Conservation (phyloP, 306 rosid genomes). For the Medicago arabica region DNA sequence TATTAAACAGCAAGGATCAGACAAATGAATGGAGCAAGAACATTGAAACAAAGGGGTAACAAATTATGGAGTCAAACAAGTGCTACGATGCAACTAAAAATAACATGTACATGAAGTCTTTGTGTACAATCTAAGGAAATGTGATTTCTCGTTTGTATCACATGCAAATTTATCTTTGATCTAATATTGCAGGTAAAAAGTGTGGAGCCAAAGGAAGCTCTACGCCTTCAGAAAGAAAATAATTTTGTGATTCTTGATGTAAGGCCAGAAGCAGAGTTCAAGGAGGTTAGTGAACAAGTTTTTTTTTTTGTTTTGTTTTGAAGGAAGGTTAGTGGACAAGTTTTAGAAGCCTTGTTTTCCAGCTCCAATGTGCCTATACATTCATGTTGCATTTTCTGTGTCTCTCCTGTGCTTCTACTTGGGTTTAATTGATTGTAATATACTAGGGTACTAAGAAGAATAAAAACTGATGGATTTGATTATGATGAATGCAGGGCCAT, state of each 20-base stretch:
- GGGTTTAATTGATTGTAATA: not conserved
- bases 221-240: slow-evolving; percentile 93
- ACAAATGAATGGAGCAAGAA: not conserved
- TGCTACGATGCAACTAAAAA: not conserved
- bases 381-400: slow-evolving; percentile 26
- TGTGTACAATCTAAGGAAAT: slow-evolving; percentile 8
- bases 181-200: slow-evolving; percentile 76
- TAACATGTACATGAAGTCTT: not conserved
- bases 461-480: slow-evolving; percentile 32
- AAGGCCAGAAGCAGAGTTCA: slow-evolving; percentile 93
- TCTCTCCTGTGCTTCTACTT: slow-evolving; percentile 24
- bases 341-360: slow-evolving; percentile 6
- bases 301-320: too few species aligned
- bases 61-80: slow-evolving; percentile 15
- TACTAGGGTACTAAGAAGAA: not conserved
- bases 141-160: not conserved
- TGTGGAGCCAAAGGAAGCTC: slow-evolving; percentile 90
- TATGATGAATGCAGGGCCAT: slow-evolving; percentile 64
- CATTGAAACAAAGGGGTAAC: not conserved
- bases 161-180: slow-evolving; percentile 7
- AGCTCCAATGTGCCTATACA: slow-evolving; percentile 11
- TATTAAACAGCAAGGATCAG: slow-evolving; percentile 8
- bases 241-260: slow-evolving; percentile 95
- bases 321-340: slow-evolving; percentile 64
- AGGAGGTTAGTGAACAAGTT: slow-evolving; percentile 66